These are phyloP conservation scores for Erysiphe neolycopersici DNA, from an alignment of 2,329 filamentous ascomycete genomes.

Conservation along the genomic window DNA sequence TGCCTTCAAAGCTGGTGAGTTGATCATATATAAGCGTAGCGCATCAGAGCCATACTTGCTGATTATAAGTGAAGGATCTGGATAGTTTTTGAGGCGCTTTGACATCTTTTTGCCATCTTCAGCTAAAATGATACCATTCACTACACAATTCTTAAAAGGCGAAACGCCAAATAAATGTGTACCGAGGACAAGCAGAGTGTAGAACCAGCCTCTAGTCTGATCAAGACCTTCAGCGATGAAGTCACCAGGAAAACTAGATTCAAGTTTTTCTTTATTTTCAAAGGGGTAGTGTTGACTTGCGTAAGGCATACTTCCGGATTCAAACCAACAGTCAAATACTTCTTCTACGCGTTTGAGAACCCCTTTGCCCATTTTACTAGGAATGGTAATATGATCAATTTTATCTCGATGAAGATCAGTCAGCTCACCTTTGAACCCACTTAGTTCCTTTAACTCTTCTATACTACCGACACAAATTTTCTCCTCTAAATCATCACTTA, in stretches of 20 bases:
- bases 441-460: slow-evolving; percentile 58
- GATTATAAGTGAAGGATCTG: slow-evolving; percentile 63
- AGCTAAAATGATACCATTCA: slow-evolving; percentile 80
- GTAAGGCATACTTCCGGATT: slow-evolving; percentile 90
- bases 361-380: slow-evolving; percentile 67
- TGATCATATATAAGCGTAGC: slow-evolving; percentile 83
- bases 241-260: slow-evolving; percentile 63
- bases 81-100: slow-evolving; percentile 89
- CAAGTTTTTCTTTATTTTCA: slow-evolving; percentile 58
- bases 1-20: slow-evolving; percentile 79
- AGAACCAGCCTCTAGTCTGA: slow-evolving; percentile 93
- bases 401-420: slow-evolving; percentile 78
- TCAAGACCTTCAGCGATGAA: slow-evolving; percentile 88
- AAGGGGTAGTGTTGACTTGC: slow-evolving; percentile 81
- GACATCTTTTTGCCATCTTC: slow-evolving; percentile 99
- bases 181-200: slow-evolving; percentile 68
- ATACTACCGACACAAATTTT: slow-evolving; percentile 66
- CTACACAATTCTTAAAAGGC: slow-evolving; percentile 88
- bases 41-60: slow-evolving; percentile 76
- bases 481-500: slow-evolving; percentile 70
- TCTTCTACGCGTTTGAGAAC: slow-evolving; percentile 57
- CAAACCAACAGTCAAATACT: slow-evolving; percentile 94
- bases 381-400: slow-evolving; percentile 83
- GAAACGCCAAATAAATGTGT: slow-evolving; percentile 64
- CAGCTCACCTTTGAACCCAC: slow-evolving; percentile 61